A percentile compares a stretch with the other conserved stretches of the same genome.
These are phyloP conservation scores for Aspergillus sp. DNA, from an alignment of 2,329 filamentous ascomycete species.

Conservation along the genomic window DNA sequence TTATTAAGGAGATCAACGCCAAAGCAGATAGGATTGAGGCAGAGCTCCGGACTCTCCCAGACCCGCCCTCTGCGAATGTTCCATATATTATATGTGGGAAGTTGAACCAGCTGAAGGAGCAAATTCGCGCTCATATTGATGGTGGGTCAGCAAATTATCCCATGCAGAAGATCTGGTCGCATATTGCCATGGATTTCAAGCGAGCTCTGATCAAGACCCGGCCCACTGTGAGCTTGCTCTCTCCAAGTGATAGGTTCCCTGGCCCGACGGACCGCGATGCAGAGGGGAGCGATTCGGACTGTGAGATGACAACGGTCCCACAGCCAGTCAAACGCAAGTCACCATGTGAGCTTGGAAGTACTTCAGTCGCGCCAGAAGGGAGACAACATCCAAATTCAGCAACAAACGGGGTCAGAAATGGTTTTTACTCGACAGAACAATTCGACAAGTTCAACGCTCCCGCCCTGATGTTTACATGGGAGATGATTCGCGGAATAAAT, in stretches of 20 bases:
- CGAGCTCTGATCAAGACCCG: slow-evolving; percentile 48
- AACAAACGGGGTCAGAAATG: background rate
- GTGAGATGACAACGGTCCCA: slow-evolving; percentile 23
- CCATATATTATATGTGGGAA: slow-evolving; percentile 65
- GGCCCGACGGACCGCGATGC: slow-evolving; percentile 32
- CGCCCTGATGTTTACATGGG: slow-evolving; percentile 30
- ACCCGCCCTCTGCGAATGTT: slow-evolving; percentile 65
- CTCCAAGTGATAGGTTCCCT: slow-evolving; percentile 36
- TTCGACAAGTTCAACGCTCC: slow-evolving; percentile 27
- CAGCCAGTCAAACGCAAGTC: slow-evolving; percentile 26
- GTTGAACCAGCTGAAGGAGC: slow-evolving; percentile 58
- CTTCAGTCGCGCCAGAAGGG: background rate
- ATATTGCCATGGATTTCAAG: slow-evolving; percentile 56
- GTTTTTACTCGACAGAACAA: slow-evolving; percentile 18
- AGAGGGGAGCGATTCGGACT: slow-evolving; percentile 25
- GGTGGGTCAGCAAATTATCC: slow-evolving; percentile 47
- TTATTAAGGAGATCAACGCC: slow-evolving; percentile 44
- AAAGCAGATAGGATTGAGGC: slow-evolving; percentile 55
- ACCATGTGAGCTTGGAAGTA: background rate
- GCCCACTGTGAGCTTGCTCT: slow-evolving; percentile 35
- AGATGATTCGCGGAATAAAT: slow-evolving; percentile 57
- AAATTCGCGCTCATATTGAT: slow-evolving; percentile 57
- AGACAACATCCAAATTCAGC: background rate
- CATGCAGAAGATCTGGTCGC: slow-evolving; percentile 47
- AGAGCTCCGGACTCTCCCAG: slow-evolving; percentile 62